Evolutionary conservation across 768 basidiomycete genomes (phyloP), one percentile per base, ranked within the genome.

Genomic region (Chalciporus sphaerocephalus): DNA sequence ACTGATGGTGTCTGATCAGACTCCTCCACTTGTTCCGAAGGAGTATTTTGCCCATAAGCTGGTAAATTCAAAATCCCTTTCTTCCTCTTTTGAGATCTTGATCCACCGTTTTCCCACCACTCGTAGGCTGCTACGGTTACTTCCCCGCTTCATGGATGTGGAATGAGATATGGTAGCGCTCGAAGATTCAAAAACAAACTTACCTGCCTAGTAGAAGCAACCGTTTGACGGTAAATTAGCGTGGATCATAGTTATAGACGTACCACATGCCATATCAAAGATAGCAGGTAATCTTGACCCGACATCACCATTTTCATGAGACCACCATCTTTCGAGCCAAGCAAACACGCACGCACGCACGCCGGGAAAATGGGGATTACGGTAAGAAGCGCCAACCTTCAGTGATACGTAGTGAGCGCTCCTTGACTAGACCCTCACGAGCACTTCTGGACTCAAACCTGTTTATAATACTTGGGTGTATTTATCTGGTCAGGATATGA

Each of bases 341-440:
- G 70, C 57, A 50, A 74, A 74, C 17, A 81, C 62, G 58, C 75
- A 76, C 22, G 73, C 74, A 46, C 78, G 73, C 42, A 86, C 72
- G 6, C 81, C 83, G 2, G 80, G 81, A 51, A 79, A 85, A 64
- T 86, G 85, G 0, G 85, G 83, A 56, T 87, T 87, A 11, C 84
- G 76, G 62, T 88, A 86, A 9, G 76, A 79, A 16, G 78, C 63
- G n/a, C 78, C 78, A 1, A 85, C 82, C 67, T 78, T 42, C 1
- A 16, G 27, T 6, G 18, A 13, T 16, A 15, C 2, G 7, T 37
- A 27, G 20, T 36, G 27, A 42, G 16, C 3, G 13, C 25, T 20
- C 20, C 11, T 18, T 12, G 21, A 15, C 18, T 8, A 27, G 17
- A 7, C 5, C 38, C 24, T 28, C 22, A 11, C 6, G 12, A n/a